A percentile compares a stretch with the other conserved stretches of the same genome.
Evolutionary conservation across 164 flowering plant species (phyloP).

Genomic region (Brasenia schreberi): DNA sequence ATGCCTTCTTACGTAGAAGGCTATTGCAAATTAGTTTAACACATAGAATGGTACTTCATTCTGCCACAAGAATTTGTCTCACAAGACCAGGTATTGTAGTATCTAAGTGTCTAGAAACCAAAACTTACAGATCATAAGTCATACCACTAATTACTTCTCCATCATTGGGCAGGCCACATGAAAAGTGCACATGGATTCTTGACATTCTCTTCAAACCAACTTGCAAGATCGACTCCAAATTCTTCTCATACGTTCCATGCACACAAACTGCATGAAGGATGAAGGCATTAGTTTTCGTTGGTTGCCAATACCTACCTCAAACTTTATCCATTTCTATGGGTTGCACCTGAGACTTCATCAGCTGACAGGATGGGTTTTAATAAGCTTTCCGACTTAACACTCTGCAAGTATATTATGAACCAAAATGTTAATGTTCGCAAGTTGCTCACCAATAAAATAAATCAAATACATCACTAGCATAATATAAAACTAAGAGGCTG

Average conservation of each 20-base stretch:
- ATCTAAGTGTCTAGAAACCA: no score
- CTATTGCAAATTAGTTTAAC: no score
- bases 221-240: constrained; percentile 64
- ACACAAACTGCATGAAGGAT: constrained; percentile 58
- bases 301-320: not conserved
- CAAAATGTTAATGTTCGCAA: not conserved
- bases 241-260: constrained; percentile 83
- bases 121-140: constrained; percentile 1
- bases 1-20: no score
- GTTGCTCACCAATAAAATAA: no score
- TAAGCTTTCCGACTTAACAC: constrained; percentile 71
- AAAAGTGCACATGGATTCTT: constrained; percentile 86
- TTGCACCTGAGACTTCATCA: constrained; percentile 64
- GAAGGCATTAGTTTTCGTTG: not conserved
- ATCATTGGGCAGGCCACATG: constrained; percentile 74
- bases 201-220: constrained; percentile 84
- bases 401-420: constrained; percentile 22
- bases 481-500: no score
- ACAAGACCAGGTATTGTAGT: no score
- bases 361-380: constrained; percentile 68
- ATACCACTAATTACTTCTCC: constrained; percentile 85
- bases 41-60: no score
- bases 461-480: no score
- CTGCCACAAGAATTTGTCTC: no score
- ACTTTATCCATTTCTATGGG: not conserved